Base-by-base conservation (phyloP, 139 green algal species). In the Diplosphaera chodatii region DNA sequence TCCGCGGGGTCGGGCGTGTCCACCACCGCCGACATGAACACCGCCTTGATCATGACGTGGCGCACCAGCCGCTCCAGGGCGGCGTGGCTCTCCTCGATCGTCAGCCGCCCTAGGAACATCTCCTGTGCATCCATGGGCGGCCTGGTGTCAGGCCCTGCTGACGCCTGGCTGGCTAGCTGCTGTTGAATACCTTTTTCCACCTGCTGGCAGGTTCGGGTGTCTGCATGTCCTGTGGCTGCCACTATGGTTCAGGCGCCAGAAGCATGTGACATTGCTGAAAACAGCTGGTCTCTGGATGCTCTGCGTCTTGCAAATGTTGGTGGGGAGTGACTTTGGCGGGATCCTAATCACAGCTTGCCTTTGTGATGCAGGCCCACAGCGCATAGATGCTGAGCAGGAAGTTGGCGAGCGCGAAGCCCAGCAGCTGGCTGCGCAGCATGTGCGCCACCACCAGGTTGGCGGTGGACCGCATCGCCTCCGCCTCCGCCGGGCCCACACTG, bases 51-150 rank as follows among this genome's bases (percentile, higher is more conserved):
- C 2, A 86, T 66, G 21, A 78, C 25, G 64, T 78, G 83, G 40
- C 82, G 81, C 31, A 86, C 32, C 34, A 86, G 56, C 0, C 84
- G 75, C 40, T 87, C 77, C 2, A 32, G 67, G n/a, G 85, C 48
- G 3, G 63, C 30, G 2, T 29, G n/a, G 0, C 74, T 65, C 66
- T 90, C 84, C 0, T 63, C 4, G 0, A 64, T 18, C 3, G 70
- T 78, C 25, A 90, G 73, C 1, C 23, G 64, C 1, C 82, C 84
- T 27, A 90, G 62, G 71, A 86, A 87, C 27, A 85, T 32, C 18
- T 23, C 37, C 76, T 81, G 71, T 63, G 6, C 21, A 59, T 48
- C 10, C 37, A 48, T 13, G n/a, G n/a, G n/a, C n/a, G n/a, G n/a
- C n/a, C n/a, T n/a, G n/a, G n/a, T n/a, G n/a, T n/a, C n/a, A n/a